Base-by-base conservation (phyloP, 2,329 filamentous ascomycete genomes). In the Pyrenophora seminiperda region DNA sequence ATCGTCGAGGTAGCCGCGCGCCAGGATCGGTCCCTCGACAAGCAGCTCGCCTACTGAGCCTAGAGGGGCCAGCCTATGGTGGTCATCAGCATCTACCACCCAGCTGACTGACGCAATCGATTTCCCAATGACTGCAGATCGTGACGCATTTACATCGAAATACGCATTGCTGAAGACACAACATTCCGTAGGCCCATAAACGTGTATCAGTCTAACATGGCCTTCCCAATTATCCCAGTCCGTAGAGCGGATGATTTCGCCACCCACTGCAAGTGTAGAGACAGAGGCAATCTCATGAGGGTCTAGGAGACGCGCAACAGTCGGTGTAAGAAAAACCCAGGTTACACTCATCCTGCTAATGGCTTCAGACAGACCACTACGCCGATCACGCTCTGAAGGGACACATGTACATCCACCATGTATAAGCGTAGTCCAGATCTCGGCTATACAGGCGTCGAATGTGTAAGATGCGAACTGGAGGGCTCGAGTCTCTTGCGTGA, bases 351-450 rank as follows among this genome's bases (percentile, higher is more conserved):
- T 31, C 5, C 14, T 15, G 4, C 75, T 74, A 19, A 86, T 80
- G 0, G 76, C 77, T 1, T 75, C 77, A 1, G 75, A 69, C 3
- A 85, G 71, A 45, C 83, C 77, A 44, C 78, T 76, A 65, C 13
- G 79, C 71, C 47, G 83, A 79, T 4, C 76, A 65, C 1, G 79
- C 71, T 5, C 78, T 77, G 0, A 58, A 7, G 84, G 83, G 0
- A 86, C 74, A 7, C 15, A 39, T 11, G 6, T 10, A 20, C 86
- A 80, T 0, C 76, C 77, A 1, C 85, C 84, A 14, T 77, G 71
- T 6, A 81, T 74, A 3, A 87, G 71, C 0, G 81, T 79, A 1
- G 80, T 79, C 49, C 85, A 77, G 61, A 19, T 85, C 67, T 36
- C 78, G 76, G 13, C 81, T 76, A 56, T 85, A 82, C 39, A 83